Conservation (phyloP, 2,329 filamentous ascomycete genomes). For the Trichoderma semiorbis region DNA sequence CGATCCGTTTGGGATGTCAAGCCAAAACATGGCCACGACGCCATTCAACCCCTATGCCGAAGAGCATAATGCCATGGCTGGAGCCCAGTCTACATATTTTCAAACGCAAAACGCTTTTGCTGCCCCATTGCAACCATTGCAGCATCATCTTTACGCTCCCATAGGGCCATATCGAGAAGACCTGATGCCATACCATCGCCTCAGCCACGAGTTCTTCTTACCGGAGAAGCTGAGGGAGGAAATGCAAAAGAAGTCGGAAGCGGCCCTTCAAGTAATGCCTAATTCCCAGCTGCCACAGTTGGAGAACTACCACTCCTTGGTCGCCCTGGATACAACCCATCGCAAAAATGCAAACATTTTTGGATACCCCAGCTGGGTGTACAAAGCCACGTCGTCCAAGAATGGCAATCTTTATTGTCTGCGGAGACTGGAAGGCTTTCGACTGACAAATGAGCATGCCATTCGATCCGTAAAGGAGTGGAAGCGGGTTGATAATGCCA, state of each 20-base stretch:
- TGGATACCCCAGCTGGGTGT: slow-evolving; percentile 88
- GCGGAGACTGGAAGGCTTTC: slow-evolving; percentile 82
- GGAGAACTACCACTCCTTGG: slow-evolving; percentile 88
- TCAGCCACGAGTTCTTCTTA: slow-evolving; percentile 87
- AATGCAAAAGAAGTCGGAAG: slow-evolving; percentile 82
- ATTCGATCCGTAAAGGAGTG: slow-evolving; percentile 84
- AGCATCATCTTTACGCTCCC: slow-evolving; percentile 92
- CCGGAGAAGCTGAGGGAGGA: slow-evolving; percentile 84
- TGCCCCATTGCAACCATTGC: slow-evolving; percentile 61
- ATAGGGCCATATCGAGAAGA: slow-evolving; percentile 79
- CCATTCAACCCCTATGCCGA: slow-evolving; percentile 75
- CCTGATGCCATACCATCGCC: slow-evolving; percentile 78
- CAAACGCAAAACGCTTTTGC: slow-evolving; percentile 52
- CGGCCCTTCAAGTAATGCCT: slow-evolving; percentile 78
- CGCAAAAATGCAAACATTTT: slow-evolving; percentile 77
- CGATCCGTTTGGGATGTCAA: slow-evolving; percentile 63
- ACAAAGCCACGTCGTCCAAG: slow-evolving; percentile 87
- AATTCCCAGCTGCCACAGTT: slow-evolving; percentile 72
- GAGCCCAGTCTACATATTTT: slow-evolving; percentile 63
- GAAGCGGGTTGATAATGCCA: slow-evolving; percentile 79
- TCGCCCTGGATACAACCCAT: slow-evolving; percentile 78
- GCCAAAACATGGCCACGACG: slow-evolving; percentile 47
- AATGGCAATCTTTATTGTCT: slow-evolving; percentile 87
- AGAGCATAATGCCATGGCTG: slow-evolving; percentile 58
- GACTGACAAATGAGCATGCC: slow-evolving; percentile 82